A percentile compares a stretch with the other conserved stretches of the same genome.
phyloP scores from a whole-genome alignment of 2,329 filamentous ascomycete species.

The Colletotrichum lini region DNA sequence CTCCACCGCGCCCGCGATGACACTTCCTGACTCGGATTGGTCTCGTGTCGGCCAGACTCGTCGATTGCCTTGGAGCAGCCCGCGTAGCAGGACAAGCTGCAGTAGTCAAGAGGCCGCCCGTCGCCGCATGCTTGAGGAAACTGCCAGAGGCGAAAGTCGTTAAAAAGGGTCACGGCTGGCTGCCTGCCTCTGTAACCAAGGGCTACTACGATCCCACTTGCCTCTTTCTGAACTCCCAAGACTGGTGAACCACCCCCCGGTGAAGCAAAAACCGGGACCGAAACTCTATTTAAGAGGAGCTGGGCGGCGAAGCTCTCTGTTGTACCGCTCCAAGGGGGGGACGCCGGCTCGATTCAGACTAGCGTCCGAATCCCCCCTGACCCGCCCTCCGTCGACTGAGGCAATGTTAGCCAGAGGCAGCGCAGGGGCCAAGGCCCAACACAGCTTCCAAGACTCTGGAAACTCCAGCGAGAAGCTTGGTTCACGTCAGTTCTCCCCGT shows the following conservation, averaged over 20 bases:
- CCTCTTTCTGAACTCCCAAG: slow-evolving; percentile 16
- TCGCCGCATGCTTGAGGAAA: background rate
- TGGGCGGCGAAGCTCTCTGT: background rate
- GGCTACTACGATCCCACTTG: background rate
- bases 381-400: background rate
- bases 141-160: background rate
- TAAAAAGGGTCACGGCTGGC: background rate
- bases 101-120: slow-evolving; percentile 1
- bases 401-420: background rate
- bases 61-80: background rate
- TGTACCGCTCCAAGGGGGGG: background rate
- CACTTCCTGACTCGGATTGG: background rate
- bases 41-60: background rate
- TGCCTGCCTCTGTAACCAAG: background rate
- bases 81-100: no score
- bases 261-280: background rate
- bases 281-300: slow-evolving; percentile 16
- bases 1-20: background rate
- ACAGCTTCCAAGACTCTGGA: background rate
- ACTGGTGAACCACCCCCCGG: background rate
- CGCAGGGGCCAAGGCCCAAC: background rate
- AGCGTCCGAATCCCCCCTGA: background rate
- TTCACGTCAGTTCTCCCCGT: background rate
- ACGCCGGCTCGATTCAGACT: background rate
- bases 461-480: slow-evolving; percentile 23